phyloP scores from a whole-genome alignment of 768 basidiomycete species.

The Tulasnella sp. region DNA sequence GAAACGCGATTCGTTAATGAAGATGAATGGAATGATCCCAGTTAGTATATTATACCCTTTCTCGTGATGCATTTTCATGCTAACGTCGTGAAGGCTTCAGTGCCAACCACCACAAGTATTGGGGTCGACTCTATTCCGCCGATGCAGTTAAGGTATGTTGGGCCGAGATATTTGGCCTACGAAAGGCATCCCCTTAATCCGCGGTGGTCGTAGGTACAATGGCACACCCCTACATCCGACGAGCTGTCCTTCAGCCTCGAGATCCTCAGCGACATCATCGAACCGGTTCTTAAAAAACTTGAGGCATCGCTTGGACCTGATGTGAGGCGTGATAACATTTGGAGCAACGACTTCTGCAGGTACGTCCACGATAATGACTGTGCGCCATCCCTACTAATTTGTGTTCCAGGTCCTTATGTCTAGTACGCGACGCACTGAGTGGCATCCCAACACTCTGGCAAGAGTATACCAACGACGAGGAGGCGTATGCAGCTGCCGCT shows the following conservation, averaged over 20 bases:
- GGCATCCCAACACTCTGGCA: constrained; percentile 66
- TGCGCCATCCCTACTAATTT: constrained; percentile 1
- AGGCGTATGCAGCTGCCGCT: constrained; percentile 45
- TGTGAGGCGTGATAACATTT: constrained; percentile 50
- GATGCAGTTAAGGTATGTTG: constrained; percentile 46
- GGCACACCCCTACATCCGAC: constrained; percentile 68
- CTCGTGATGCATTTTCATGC: background rate
- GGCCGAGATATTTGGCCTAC: background rate
- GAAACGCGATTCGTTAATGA: constrained; percentile 75
- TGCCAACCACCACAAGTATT: constrained; percentile 49
- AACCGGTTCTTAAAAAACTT: background rate
- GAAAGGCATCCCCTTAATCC: background rate
- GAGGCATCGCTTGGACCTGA: constrained; percentile 36
- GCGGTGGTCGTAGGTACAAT: constrained; percentile 44
- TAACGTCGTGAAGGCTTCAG: constrained; percentile 41
- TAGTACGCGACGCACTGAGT: constrained; percentile 62
- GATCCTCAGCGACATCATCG: constrained; percentile 47
- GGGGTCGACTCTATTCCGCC: constrained; percentile 72
- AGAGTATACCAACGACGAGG: constrained; percentile 34
- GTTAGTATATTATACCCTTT: constrained; percentile 36
- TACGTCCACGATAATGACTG: constrained; percentile 29
- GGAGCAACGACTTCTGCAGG: constrained; percentile 80
- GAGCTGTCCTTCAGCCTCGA: constrained; percentile 72
- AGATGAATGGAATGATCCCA: constrained; percentile 70
- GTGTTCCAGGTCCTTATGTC: constrained; percentile 46